phyloP scores from a whole-genome alignment of 2,329 filamentous ascomycete genomes.

The Cylindrodendrum hubeiense region DNA sequence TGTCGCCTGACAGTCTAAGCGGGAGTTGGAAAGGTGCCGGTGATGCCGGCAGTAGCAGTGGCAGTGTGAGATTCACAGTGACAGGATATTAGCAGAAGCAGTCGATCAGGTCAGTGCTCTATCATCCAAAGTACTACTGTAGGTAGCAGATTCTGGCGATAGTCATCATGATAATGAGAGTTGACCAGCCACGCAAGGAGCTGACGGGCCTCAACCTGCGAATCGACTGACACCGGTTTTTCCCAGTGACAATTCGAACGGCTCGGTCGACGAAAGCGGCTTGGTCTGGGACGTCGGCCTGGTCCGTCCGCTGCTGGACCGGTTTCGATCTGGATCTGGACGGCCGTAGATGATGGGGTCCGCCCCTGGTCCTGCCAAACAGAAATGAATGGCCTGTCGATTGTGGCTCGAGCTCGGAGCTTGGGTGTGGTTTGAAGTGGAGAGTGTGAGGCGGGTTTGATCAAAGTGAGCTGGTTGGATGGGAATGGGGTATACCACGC shows the following conservation, averaged over 20 bases:
- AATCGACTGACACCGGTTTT: constrained; percentile 41
- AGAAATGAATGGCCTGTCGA: constrained; percentile 31
- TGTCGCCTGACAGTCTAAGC: constrained; percentile 19
- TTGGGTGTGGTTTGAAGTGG: constrained; percentile 20
- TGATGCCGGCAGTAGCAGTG: constrained; percentile 7
- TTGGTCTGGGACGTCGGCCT: constrained; percentile 37
- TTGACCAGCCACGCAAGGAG: not conserved
- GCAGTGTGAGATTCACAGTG: not conserved
- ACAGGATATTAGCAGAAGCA: not conserved
- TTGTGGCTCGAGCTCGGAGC: constrained; percentile 38
- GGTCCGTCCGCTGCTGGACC: constrained; percentile 39
- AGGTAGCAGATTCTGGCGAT: not conserved
- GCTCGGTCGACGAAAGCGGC: constrained; percentile 44
- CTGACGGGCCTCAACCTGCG: constrained; percentile 11
- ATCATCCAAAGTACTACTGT: not conserved
- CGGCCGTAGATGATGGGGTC: not conserved
- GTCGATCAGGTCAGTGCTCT: not conserved
- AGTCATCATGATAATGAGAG: not conserved
- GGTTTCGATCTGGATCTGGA: constrained; percentile 44
- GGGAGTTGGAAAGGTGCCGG: constrained; percentile 9
- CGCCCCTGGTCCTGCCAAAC: constrained; percentile 26
- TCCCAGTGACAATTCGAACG: constrained; percentile 26
- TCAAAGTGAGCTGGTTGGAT: constrained; percentile 28
- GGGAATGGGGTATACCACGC: not conserved
- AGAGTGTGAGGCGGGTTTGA: constrained; percentile 28